Conservation (phyloP, 2,329 filamentous ascomycete genomes). For the Pezicula neosporulosa region DNA sequence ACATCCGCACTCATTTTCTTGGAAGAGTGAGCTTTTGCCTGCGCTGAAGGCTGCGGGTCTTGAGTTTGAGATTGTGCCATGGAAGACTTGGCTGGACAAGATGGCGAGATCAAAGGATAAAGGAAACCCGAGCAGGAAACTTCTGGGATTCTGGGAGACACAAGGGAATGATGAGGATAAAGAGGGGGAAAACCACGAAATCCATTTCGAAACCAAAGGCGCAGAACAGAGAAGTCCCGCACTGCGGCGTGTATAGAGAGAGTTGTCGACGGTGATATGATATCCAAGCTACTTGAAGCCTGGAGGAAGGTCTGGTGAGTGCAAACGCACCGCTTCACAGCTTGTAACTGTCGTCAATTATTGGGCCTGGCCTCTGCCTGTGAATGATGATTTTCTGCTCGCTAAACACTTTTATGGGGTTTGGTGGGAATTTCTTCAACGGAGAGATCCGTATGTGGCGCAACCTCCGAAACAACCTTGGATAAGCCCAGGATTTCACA, state of each 20-base stretch:
- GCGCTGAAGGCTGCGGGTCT: conserved; percentile 39
- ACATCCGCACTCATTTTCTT: conserved; percentile 41
- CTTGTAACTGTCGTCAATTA: too few species aligned
- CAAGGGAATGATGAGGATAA: neutral
- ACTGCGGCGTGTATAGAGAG: neutral
- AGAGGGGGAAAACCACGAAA: too few species aligned
- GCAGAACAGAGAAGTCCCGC: neutral
- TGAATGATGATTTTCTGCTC: too few species aligned
- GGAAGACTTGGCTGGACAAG: conserved; percentile 38
- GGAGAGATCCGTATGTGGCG: too few species aligned
- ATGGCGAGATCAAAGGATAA: conserved; percentile 34
- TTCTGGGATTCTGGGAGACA: conserved; percentile 39
- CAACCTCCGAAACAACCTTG: too few species aligned
- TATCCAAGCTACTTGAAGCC: neutral
- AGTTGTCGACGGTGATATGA: neutral
- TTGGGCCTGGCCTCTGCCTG: too few species aligned
- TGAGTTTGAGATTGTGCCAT: conserved; percentile 36
- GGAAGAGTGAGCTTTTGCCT: conserved; percentile 47
- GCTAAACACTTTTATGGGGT: too few species aligned
- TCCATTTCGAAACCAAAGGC: neutral
- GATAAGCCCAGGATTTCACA: too few species aligned
- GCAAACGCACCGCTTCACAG: too few species aligned
- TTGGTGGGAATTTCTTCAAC: too few species aligned
- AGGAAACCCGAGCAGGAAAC: conserved; percentile 45
- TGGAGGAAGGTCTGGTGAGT: neutral